Evolutionary conservation across 176 grass and related monocot species (phyloP), one percentile per base, ranked within the genome.

Genomic region (Leersia perrieri): DNA sequence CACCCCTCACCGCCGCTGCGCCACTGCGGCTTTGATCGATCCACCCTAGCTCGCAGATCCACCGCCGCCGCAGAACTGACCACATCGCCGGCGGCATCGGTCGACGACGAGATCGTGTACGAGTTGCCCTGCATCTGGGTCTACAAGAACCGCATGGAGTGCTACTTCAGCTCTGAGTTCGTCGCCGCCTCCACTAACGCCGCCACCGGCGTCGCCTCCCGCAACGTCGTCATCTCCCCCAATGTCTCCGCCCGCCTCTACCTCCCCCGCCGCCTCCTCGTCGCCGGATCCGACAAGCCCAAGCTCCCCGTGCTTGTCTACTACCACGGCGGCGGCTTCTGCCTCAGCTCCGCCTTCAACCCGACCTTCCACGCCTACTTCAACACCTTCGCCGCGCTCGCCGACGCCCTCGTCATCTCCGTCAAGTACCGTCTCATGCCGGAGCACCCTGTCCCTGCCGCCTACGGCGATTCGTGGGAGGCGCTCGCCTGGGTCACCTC

Each of bases 341-440:
- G 84, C 89, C 33, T 91, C 55, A 80, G 89, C 63, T 91, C 89
- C 80, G 89, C 89, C 22, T 91, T 91, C 89, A 87, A 87, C 80
- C 80, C 89, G 63, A 70, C 63, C 75, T 83, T 87, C 84, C 80
- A 91, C 76, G 75, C 80, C 55, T 87, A 84, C 80, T 80, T 91
- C 84, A 87, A 80, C 89, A 40, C 1, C 51, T 75, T 91, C 69
- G 70, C 81, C 9, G 63, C 80, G 32, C 80, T 69, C 55, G 84
- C 84, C 33, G 64, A 58, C 39, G 80, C 66, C 15, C 67, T 91
- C 69, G 79, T 88, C 79, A 80, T 93, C 80, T 93, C 91, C 47
- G 86, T 89, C 33, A 76, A 97, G 63, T 97, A 97, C 72, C 94
- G 90, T 77, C 94, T 90, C 60, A 90, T 86, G 3, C 94, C 90